These are phyloP conservation scores for Sclerotinia glacialis DNA, from an alignment of 2,329 filamentous ascomycete species.

Conservation along the genomic window DNA sequence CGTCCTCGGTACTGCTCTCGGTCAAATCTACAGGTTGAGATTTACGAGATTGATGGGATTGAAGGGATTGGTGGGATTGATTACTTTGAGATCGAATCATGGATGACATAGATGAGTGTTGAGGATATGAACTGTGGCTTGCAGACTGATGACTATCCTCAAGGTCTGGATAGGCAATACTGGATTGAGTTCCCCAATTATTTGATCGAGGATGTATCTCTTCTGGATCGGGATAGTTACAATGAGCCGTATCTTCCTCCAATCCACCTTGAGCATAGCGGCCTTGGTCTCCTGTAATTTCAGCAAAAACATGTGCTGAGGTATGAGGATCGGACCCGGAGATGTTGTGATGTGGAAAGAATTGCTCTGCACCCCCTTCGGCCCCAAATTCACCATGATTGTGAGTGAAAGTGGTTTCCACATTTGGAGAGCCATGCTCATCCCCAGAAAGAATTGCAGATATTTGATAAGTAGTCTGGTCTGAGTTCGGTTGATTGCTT, in stretches of 20 bases:
- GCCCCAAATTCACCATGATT: background rate
- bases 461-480: background rate
- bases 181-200: slow-evolving; percentile 10
- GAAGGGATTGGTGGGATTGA: slow-evolving; percentile 26
- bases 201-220: slow-evolving; percentile 16
- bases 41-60: slow-evolving; percentile 14
- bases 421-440: background rate
- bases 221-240: slow-evolving; percentile 22
- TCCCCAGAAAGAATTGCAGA: background rate
- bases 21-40: slow-evolving; percentile 34
- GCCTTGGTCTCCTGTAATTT: background rate
- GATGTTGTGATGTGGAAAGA: background rate
- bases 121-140: slow-evolving; percentile 11
- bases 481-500: background rate
- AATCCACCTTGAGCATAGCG: background rate
- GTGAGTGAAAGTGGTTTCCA: background rate
- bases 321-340: background rate
- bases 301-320: background rate
- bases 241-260: background rate
- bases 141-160: slow-evolving; percentile 10
- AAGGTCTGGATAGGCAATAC: slow-evolving; percentile 29
- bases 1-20: slow-evolving; percentile 30
- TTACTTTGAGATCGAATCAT: slow-evolving; percentile 33
- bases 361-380: background rate
- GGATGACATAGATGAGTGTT: slow-evolving; percentile 23